These are phyloP conservation scores for Bryum argenteum DNA, from an alignment of 225 moss, liverwort and hornwort species.

Conservation along the genomic window DNA sequence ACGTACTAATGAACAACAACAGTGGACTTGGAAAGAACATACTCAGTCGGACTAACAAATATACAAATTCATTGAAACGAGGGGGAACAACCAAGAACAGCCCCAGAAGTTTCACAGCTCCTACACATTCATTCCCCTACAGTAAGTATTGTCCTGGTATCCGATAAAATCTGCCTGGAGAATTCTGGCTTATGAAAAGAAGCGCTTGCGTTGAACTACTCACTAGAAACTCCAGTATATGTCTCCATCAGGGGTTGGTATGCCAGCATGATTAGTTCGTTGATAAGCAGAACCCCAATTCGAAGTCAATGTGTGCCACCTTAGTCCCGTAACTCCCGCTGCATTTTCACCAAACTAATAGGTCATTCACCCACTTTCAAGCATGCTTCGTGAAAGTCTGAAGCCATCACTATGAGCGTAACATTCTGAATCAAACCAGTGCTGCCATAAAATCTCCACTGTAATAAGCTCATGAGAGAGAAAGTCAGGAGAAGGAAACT, in stretches of 20 bases:
- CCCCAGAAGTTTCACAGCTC: constrained; percentile 9
- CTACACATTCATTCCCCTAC: background rate
- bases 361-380: constrained; percentile 20
- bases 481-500: constrained; percentile 30
- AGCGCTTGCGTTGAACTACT: constrained; percentile 30
- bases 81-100: constrained; percentile 2
- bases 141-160: constrained; percentile 4
- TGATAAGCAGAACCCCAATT: constrained; percentile 97
- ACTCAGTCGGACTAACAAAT: background rate
- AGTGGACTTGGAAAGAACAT: background rate
- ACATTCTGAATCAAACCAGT: background rate
- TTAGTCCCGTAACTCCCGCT: constrained; percentile 86
- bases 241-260: constrained; percentile 81
- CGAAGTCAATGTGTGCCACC: constrained; percentile 66
- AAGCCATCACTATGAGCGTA: background rate
- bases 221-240: constrained; percentile 97
- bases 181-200: constrained; percentile 2
- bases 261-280: constrained; percentile 93
- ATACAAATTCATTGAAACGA: background rate
- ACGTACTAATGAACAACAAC: background rate
- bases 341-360: constrained; percentile 35
- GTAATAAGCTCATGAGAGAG: constrained; percentile 8
- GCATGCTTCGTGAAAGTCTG: constrained; percentile 7
- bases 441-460: constrained; percentile 1
- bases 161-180: no score